Base-by-base conservation (phyloP, 768 basidiomycete genomes). In the Suillus spraguei region DNA sequence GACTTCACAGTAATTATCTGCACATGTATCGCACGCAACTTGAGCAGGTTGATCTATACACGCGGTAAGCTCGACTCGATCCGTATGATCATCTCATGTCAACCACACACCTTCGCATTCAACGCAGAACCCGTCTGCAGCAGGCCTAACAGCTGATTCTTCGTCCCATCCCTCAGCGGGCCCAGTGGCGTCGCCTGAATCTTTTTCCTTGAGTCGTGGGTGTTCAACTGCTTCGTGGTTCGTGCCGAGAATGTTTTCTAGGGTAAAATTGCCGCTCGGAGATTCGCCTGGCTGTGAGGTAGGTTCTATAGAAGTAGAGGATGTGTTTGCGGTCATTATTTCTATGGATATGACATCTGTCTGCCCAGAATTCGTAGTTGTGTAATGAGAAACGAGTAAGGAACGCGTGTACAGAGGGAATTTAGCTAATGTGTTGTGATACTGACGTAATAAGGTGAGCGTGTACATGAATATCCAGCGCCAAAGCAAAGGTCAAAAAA, bases 41-140 rank as follows among this genome's bases (percentile, higher is more conserved):
- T 91, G 85, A 5, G 91, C 90, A 61, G 93, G 92, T 72, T 95
- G 93, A 78, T 95, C 93, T 95, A 64, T 28, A 62, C 4, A 46
- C 16, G 14, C 9, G 20, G 28, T 41, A 38, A 52, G 33, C 55
- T 54, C 32, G 16, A 36, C 33, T 35, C 38, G 16, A 24, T 39
- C 17, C 38, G 36, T 24, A 53, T 33, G 5, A 16, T n/a, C 53
- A 11, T 24, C 24, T 11, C 14, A 14, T 17, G n/a, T 32, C 65
- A 36, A 44, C 74, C 35, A 69, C 77, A 69, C 64, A 92, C 93
- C 93, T 85, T 95, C 93, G 72, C 93, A 94, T 74, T 95, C 93
- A 60, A 94, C 74, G 66, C 93, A 95, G 70, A 81, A 89, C 0
- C 91, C 92, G 60, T 91, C 87, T 13, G 78, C 74, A 16, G 80